phyloP scores from a whole-genome alignment of 192 early-diverging fungal species.

The Coemansia sp. region DNA sequence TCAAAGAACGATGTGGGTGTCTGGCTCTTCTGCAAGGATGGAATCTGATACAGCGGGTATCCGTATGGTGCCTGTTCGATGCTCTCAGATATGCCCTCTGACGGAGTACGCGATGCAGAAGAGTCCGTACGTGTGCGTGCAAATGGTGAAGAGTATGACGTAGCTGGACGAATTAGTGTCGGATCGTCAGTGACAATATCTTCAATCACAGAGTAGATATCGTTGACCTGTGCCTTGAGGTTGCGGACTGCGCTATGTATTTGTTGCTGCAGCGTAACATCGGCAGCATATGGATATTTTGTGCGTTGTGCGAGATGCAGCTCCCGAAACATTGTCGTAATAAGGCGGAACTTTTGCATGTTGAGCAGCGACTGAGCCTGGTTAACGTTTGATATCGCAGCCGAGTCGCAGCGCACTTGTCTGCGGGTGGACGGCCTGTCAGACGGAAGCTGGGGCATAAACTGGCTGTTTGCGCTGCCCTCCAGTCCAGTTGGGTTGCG shows the following conservation, averaged over 20 bases:
- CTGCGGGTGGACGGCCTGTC: background rate
- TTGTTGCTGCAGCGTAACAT: slow-evolving; percentile 55
- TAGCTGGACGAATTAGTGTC: slow-evolving; percentile 18
- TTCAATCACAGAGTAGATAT: slow-evolving; percentile 45
- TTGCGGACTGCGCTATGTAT: slow-evolving; percentile 54
- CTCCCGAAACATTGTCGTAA: slow-evolving; percentile 57
- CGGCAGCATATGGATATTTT: slow-evolving; percentile 53
- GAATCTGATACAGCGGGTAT: slow-evolving; percentile 52
- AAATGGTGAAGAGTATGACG: slow-evolving; percentile 26
- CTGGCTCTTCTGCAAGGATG: slow-evolving; percentile 38
- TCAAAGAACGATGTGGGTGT: slow-evolving; percentile 26
- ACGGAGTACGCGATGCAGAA: slow-evolving; percentile 30
- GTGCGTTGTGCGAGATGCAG: slow-evolving; percentile 53
- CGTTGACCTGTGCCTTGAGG: slow-evolving; percentile 52
- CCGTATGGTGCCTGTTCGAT: slow-evolving; percentile 28
- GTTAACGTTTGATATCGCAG: slow-evolving; percentile 42
- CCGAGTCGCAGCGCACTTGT: slow-evolving; percentile 34
- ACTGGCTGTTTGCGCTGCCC: background rate
- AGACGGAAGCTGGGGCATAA: background rate
- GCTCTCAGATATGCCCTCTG: slow-evolving; percentile 6
- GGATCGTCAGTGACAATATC: slow-evolving; percentile 36
- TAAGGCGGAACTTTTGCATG: slow-evolving; percentile 56
- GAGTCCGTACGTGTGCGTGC: slow-evolving; percentile 43
- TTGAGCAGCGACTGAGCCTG: slow-evolving; percentile 56
- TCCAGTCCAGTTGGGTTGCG: slow-evolving; percentile 36